Conservation (phyloP, 225 moss, liverwort and hornwort species). For the Sphagnum contortum region DNA sequence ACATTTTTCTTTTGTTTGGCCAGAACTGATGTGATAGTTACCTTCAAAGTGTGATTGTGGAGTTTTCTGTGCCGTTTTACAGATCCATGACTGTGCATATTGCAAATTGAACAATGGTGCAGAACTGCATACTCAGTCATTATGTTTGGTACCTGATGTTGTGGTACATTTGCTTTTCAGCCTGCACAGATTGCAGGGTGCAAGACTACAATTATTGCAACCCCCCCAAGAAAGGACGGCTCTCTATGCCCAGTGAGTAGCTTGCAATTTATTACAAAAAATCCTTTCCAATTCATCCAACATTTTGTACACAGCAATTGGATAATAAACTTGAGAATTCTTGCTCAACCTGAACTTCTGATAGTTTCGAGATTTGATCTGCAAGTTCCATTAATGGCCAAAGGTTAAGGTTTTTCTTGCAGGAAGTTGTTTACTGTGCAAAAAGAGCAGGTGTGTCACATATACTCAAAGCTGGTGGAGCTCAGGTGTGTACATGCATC, state of each 20-base stretch:
- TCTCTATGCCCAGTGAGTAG: constrained; percentile 85
- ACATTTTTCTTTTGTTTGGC: too few species aligned
- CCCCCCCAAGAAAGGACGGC: constrained; percentile 88
- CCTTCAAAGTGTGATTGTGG: too few species aligned
- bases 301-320: too few species aligned
- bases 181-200: constrained; percentile 99
- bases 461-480: constrained; percentile 90
- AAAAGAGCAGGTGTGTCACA: constrained; percentile 85
- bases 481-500: constrained; percentile 54
- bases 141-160: not conserved
- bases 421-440: constrained; percentile 97
- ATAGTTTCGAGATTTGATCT: too few species aligned
- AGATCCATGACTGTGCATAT: not conserved
- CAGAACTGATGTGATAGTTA: too few species aligned
- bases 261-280: not conserved
- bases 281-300: too few species aligned
- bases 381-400: not conserved
- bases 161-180: constrained; percentile 20
- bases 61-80: too few species aligned
- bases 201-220: constrained; percentile 81
- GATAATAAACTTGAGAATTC: too few species aligned
- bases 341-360: too few species aligned
- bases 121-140: too few species aligned
- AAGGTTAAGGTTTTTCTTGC: constrained; percentile 4
- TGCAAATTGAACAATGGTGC: not conserved